A percentile compares a stretch with the other conserved stretches of the same genome.
Conservation (phyloP, 129 eudicot species). For the Tanacetum coccineum region DNA sequence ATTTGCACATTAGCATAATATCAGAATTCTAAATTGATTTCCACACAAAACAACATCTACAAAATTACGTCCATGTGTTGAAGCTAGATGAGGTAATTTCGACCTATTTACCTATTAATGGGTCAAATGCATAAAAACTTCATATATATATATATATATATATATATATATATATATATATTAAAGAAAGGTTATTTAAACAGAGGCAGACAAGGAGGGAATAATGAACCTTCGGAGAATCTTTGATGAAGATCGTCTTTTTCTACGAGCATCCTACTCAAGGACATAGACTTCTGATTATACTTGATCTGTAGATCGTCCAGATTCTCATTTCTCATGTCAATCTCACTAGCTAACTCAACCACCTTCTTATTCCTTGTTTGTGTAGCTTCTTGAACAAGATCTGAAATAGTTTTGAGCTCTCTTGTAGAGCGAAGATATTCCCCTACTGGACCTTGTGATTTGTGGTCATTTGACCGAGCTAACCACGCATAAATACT, state of each 20-base stretch:
- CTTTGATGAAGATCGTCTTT: conserved; percentile 70
- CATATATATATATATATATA: no score
- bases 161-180: no score
- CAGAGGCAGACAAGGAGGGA: neutral
- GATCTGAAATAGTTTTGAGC: conserved; percentile 49
- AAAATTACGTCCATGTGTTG: neutral
- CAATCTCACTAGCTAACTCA: conserved; percentile 63
- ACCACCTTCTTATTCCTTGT: conserved; percentile 50
- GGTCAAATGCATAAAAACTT: neutral
- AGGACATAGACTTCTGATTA: conserved; percentile 58
- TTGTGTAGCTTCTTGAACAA: conserved; percentile 47
- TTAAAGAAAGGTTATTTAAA: no score
- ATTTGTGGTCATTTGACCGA: conserved; percentile 60
- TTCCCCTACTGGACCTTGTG: conserved; percentile 66
- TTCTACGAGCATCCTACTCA: conserved; percentile 66
- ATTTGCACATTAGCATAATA: conserved; percentile 9
- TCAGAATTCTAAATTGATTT: neutral
- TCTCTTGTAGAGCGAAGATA: conserved; percentile 59
- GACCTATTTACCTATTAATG: neutral
- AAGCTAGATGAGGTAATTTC: neutral
- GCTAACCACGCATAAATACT: conserved; percentile 86
- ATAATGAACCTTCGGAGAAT: conserved; percentile 58
- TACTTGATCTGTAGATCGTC: conserved; percentile 58
- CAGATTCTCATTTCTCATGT: conserved; percentile 58
- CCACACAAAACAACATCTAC: no score